These are phyloP conservation scores for Globisporangium solare DNA, from an alignment of 352 stramenopile species.

Conservation along the genomic window DNA sequence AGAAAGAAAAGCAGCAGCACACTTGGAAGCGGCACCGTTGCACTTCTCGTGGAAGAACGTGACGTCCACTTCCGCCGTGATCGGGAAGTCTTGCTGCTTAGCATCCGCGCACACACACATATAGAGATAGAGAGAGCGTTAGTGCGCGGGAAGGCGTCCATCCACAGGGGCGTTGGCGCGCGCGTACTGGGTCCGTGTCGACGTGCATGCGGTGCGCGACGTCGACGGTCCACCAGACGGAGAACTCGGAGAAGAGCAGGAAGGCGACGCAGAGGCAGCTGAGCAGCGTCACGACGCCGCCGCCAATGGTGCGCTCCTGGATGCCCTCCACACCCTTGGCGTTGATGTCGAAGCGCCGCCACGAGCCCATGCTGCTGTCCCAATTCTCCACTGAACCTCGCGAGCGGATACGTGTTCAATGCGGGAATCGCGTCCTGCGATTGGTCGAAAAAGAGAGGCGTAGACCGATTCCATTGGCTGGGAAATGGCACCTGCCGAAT, in stretches of 20 bases:
- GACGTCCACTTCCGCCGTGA: slow-evolving; percentile 79
- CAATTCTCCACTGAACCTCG: slow-evolving; percentile 7
- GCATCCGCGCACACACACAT: background rate
- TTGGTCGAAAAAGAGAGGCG: slow-evolving; percentile 10
- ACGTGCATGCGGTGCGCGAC: slow-evolving; percentile 87
- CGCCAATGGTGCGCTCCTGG: slow-evolving; percentile 83
- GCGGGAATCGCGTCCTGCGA: background rate
- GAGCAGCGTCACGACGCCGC: slow-evolving; percentile 76
- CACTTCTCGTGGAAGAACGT: slow-evolving; percentile 78
- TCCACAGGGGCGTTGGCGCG: too few species aligned
- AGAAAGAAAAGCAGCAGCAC: background rate
- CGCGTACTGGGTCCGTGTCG: slow-evolving; percentile 68
- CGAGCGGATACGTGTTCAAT: slow-evolving; percentile 8
- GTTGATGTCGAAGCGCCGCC: slow-evolving; percentile 85
- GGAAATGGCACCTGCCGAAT: background rate
- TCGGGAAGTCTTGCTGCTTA: slow-evolving; percentile 72
- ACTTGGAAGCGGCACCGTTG: slow-evolving; percentile 28
- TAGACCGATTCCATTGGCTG: slow-evolving; percentile 3
- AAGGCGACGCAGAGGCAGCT: slow-evolving; percentile 71
- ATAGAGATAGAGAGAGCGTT: slow-evolving; percentile 1
- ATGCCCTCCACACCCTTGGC: slow-evolving; percentile 88
- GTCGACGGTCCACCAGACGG: slow-evolving; percentile 81
- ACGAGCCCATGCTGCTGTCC: slow-evolving; percentile 42
- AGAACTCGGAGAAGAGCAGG: slow-evolving; percentile 80
- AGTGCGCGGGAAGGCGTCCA: too few species aligned